Percentiles rank a stretch among this genome's conserved stretches.
These are phyloP conservation scores for Parastagonospora nodorum DNA, from an alignment of 2,329 filamentous ascomycete genomes.

Conservation along the genomic window DNA sequence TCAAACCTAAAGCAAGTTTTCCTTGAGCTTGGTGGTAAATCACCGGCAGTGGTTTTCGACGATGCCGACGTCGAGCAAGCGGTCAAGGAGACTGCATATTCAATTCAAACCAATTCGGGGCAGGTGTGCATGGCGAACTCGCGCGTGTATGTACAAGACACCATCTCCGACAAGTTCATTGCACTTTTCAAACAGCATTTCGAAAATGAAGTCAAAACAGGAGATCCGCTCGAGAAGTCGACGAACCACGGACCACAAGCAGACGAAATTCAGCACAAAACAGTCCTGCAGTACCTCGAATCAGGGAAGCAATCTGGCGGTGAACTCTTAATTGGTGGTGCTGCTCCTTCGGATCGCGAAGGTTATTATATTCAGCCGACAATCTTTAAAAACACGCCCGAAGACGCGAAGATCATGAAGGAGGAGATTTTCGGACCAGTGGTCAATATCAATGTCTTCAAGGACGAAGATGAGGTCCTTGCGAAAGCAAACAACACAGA, in stretches of 20 bases:
- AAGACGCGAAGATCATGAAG: conserved; percentile 78
- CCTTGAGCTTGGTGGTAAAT: conserved; percentile 86
- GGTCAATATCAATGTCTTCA: conserved; percentile 76
- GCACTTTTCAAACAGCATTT: conserved; percentile 47
- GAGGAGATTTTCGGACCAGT: conserved; percentile 88
- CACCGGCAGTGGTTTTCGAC: conserved; percentile 81
- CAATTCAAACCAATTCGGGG: conserved; percentile 61
- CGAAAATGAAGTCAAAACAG: conserved; percentile 28
- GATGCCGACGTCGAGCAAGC: conserved; percentile 80
- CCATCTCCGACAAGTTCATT: conserved; percentile 54
- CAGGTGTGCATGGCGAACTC: conserved; percentile 67
- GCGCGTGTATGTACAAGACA: conserved; percentile 62
- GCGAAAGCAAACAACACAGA: conserved; percentile 81
- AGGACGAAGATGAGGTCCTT: conserved; percentile 77
- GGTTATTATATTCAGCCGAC: conserved; percentile 69
- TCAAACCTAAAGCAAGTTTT: conserved; percentile 86
- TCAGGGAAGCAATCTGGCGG: conserved; percentile 70
- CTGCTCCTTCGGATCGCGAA: conserved; percentile 32
- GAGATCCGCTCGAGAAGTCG: conserved; percentile 73
- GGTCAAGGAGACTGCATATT: conserved; percentile 57
- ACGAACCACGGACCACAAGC: conserved; percentile 64
- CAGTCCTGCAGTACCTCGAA: conserved; percentile 54
- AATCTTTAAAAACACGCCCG: conserved; percentile 77
- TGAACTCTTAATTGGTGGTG: conserved; percentile 37
- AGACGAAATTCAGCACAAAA: conserved; percentile 57